Evolutionary conservation across 768 basidiomycete species (phyloP).

Genomic region (Cyathus striatus): DNA sequence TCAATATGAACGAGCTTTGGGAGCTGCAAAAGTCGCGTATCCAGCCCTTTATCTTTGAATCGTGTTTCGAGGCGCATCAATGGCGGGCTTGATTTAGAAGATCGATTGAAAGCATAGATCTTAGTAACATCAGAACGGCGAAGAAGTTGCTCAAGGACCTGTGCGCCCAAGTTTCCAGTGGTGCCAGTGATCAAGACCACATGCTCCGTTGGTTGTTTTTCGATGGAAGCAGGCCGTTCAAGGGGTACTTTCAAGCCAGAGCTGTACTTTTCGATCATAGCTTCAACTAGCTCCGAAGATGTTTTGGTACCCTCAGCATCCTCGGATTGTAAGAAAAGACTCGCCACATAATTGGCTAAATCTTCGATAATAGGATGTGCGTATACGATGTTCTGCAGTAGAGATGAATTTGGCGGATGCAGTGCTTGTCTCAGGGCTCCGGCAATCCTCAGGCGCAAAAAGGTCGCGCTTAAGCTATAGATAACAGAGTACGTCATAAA

Average conservation of each 20-base stretch:
- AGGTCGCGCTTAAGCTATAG: conserved; percentile 15
- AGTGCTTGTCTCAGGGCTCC: conserved; percentile 20
- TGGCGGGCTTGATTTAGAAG: conserved; percentile 2
- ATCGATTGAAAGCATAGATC: conserved; percentile 29
- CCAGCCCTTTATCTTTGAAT: conserved; percentile 23
- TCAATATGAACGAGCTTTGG: conserved; percentile 27
- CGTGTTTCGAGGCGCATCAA: conserved; percentile 15
- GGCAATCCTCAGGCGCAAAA: conserved; percentile 29
- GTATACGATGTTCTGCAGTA: conserved; percentile 24
- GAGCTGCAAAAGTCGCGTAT: conserved; percentile 16
- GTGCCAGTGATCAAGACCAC: conserved; percentile 32
- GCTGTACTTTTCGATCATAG: conserved; percentile 34
- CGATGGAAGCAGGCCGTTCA: neutral
- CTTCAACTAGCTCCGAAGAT: conserved; percentile 17
- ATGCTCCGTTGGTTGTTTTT: neutral
- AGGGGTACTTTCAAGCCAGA: neutral
- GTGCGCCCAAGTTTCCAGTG: conserved; percentile 34
- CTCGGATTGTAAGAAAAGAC: conserved; percentile 6
- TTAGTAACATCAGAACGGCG: conserved; percentile 13
- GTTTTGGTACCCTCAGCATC: conserved; percentile 2
- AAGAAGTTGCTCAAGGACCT: conserved; percentile 24
- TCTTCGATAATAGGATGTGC: conserved; percentile 18
- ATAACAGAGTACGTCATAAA: neutral
- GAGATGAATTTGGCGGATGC: conserved; percentile 4
- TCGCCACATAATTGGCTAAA: conserved; percentile 15